These are phyloP conservation scores for Schwanniomyces polymorphus DNA, from an alignment of 805 yeast genomes.

Conservation along the genomic window DNA sequence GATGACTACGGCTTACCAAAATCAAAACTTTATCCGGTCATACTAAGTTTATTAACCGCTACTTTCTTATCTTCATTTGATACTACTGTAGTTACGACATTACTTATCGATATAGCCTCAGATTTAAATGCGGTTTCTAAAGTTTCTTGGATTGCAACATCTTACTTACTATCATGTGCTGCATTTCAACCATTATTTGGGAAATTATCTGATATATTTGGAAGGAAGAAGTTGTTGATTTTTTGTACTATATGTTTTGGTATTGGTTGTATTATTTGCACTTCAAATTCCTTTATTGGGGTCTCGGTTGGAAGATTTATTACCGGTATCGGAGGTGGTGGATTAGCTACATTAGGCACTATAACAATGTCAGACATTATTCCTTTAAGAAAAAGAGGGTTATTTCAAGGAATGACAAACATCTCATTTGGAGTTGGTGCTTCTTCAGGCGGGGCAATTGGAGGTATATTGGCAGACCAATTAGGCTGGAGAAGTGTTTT, in stretches of 20 bases:
- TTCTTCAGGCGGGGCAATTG: conserved; percentile 42
- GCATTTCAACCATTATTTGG: conserved; percentile 75
- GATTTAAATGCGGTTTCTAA: conserved; percentile 63
- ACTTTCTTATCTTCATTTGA: conserved; percentile 64
- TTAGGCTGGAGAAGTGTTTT: conserved; percentile 52
- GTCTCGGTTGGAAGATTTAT: conserved; percentile 59
- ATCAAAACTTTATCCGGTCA: conserved; percentile 25
- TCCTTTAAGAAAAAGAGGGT: conserved; percentile 71
- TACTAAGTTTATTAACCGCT: conserved; percentile 32
- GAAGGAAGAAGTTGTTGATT: conserved; percentile 53
- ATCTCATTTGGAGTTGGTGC: conserved; percentile 73
- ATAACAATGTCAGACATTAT: conserved; percentile 75
- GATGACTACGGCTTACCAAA: conserved; percentile 17
- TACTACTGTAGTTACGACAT: conserved; percentile 62
- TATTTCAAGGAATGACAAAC: conserved; percentile 80
- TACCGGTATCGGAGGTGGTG: conserved; percentile 89
- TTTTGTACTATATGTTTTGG: conserved; percentile 55
- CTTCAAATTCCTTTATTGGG: conserved; percentile 48
- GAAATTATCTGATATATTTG: conserved; percentile 68
- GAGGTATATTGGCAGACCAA: conserved; percentile 54
- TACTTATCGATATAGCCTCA: conserved; percentile 63
- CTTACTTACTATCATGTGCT: conserved; percentile 64
- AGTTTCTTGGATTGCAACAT: conserved; percentile 74
- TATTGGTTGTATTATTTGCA: conserved; percentile 52
- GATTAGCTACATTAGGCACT: conserved; percentile 73